Percentiles rank a stretch among this genome's conserved stretches.
Evolutionary conservation across 208 protist genomes (phyloP).

Genomic region (Acanthamoeba sp.): DNA sequence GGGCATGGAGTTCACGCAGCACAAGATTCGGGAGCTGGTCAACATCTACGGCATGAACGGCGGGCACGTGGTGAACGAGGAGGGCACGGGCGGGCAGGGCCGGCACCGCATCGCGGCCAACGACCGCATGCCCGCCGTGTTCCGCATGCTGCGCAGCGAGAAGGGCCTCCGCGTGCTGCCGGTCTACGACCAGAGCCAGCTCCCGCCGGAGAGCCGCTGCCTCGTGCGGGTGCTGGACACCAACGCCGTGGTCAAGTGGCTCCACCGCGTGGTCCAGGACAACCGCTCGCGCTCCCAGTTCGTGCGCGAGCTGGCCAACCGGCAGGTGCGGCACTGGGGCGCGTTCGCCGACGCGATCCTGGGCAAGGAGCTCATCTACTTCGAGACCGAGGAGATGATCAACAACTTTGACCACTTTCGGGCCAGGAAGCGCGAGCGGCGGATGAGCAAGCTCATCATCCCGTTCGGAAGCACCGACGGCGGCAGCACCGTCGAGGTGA

Average conservation of each 20-base stretch:
- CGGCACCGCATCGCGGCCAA: conserved; percentile 41
- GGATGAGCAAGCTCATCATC: conserved; percentile 52
- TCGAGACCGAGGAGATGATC: conserved; percentile 68
- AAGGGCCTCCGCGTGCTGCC: conserved; percentile 54
- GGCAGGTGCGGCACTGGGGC: conserved; percentile 62
- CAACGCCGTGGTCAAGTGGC: conserved; percentile 56
- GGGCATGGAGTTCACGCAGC: conserved; percentile 61
- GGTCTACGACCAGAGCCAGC: conserved; percentile 58
- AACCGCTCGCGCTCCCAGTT: conserved; percentile 17
- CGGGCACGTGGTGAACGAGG: conserved; percentile 22
- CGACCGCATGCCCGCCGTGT: conserved; percentile 49
- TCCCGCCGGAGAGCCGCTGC: conserved; percentile 31
- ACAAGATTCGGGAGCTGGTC: conserved; percentile 54
- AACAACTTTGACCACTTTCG: conserved; percentile 68
- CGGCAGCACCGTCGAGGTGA: background rate
- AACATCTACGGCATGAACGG: conserved; percentile 64
- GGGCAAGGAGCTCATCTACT: conserved; percentile 66
- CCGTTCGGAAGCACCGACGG: background rate
- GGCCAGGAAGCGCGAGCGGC: background rate
- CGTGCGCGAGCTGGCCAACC: conserved; percentile 51
- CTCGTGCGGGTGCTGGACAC: conserved; percentile 57
- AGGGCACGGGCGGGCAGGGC: conserved; percentile 33
- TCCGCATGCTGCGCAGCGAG: conserved; percentile 55
- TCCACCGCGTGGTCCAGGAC: conserved; percentile 11
- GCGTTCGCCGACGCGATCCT: conserved; percentile 56